phyloP scores from a whole-genome alignment of 768 basidiomycete species.

The Mycena pura region DNA sequence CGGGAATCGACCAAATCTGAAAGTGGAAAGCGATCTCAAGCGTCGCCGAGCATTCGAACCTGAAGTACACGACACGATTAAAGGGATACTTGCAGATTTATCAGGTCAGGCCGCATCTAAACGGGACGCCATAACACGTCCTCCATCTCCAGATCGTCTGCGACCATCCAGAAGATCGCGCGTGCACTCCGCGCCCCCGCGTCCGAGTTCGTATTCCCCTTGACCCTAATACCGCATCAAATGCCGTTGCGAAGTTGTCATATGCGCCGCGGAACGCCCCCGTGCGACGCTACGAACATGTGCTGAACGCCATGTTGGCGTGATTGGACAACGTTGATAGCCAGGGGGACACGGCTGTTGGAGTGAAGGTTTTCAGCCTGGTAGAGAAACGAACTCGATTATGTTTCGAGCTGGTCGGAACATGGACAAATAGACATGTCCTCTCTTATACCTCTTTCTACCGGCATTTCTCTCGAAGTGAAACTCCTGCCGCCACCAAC shows the following conservation, averaged over 20 bases:
- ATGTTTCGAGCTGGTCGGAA: conserved; percentile 6
- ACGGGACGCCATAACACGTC: not conserved
- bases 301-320: conserved; percentile 50
- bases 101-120: too few species aligned
- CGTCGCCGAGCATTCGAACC: conserved; percentile 6
- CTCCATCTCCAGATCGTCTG: conserved; percentile 17
- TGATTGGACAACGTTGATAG: conserved; percentile 56
- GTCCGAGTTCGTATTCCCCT: conserved; percentile 41
- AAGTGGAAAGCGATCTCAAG: not conserved
- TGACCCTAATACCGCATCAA: conserved; percentile 19
- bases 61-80: conserved; percentile 20
- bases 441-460: conserved; percentile 33
- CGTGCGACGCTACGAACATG: conserved; percentile 54
- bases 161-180: conserved; percentile 34
- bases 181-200: conserved; percentile 34
- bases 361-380: conserved; percentile 27
- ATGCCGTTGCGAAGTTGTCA: conserved; percentile 36
- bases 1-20: not conserved
- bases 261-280: conserved; percentile 53
- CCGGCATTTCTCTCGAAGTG: conserved; percentile 54
- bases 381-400: not conserved
- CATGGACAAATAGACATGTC: not conserved
- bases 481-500: conserved; percentile 39
- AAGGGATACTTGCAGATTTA: conserved; percentile 9
- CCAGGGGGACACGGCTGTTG: conserved; percentile 49